Base-by-base conservation (phyloP, 116 monocot species). In the Papilionanthe hybrid region DNA sequence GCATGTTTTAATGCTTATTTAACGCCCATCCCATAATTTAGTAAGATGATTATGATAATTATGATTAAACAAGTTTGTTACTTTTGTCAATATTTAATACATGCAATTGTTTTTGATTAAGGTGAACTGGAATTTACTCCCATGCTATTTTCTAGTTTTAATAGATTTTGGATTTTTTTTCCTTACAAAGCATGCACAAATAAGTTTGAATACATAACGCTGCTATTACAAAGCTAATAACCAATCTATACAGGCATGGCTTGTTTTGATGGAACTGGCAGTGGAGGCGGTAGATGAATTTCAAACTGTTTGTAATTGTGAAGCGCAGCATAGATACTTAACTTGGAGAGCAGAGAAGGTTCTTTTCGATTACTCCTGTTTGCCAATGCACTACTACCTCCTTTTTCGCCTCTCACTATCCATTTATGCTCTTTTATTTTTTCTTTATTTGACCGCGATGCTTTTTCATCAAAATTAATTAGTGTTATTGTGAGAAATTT, bases 261-360 rank as follows among this genome's bases (percentile, higher is more conserved):
- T 99, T 79, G 84, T 86, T 9, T 85, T 93, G 82, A 84, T 90
- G 90, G 95, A 95, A 7, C 73, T 85, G 55, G 92, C 99, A 75
- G 65, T 47, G 27, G 79, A 85, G 83, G 95, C 92, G 81, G 83
- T 71, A 55, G 85, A 92, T 78, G 37, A 79, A 71, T 43, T 6
- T 3, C 72, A 50, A 42, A 84, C 95, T 30, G 71, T 79, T 68
- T 86, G 30, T 22, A 99, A 99, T 72, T 72, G 79, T 69, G 88
- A 93, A 86, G 95, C 93, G 42, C 99, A 99, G 75, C 99, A 99
- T 49, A 89, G 78, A 84, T 99, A 99, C 81, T 92, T 99, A 20
- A 89, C 93, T 43, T 99, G 99, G 99, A 88, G 99, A 88, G 86
- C 95, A 50, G 91, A 95, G 68, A 99, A 99, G 99, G 99, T 93